These are phyloP conservation scores for Rhytidiadelphus loreus DNA, from an alignment of 225 moss, liverwort and hornwort species.

Conservation along the genomic window DNA sequence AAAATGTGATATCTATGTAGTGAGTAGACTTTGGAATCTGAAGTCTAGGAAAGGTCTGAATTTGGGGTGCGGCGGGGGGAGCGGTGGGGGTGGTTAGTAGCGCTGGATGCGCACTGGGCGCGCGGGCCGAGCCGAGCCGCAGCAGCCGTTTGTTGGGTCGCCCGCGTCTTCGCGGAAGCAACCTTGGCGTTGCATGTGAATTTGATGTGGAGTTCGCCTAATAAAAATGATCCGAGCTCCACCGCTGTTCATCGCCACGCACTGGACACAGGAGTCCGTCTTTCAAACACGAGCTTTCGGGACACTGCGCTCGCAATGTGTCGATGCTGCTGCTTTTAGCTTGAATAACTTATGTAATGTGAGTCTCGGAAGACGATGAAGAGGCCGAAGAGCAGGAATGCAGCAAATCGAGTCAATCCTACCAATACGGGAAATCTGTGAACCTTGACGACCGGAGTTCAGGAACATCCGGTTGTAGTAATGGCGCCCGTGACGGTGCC, in stretches of 20 bases:
- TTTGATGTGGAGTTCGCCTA: not conserved
- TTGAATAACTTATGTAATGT: not conserved
- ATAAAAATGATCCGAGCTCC: not conserved
- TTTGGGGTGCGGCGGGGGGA: not conserved
- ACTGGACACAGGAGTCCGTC: not conserved
- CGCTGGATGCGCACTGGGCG: not conserved
- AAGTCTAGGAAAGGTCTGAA: not conserved
- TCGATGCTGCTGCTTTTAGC: not conserved
- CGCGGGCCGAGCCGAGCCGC: not conserved
- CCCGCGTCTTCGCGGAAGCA: not conserved
- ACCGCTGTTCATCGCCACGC: not conserved
- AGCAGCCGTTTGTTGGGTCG: not conserved
- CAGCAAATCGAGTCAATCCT: not conserved
- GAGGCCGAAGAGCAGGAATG: not conserved
- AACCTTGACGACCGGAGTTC: not conserved
- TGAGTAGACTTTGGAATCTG: too few relatives aligned
- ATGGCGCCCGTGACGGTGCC: not conserved
- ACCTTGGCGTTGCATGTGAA: not conserved
- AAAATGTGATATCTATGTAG: too few relatives aligned
- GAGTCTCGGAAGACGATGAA: not conserved
- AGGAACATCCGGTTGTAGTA: not conserved
- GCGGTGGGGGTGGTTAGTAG: not conserved
- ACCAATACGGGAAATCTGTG: not conserved
- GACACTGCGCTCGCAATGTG: not conserved
- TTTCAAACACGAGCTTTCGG: not conserved